Evolutionary conservation across 768 basidiomycete genomes (phyloP), one percentile per base, ranked within the genome.

Genomic region (Fibroporia radiculosa): DNA sequence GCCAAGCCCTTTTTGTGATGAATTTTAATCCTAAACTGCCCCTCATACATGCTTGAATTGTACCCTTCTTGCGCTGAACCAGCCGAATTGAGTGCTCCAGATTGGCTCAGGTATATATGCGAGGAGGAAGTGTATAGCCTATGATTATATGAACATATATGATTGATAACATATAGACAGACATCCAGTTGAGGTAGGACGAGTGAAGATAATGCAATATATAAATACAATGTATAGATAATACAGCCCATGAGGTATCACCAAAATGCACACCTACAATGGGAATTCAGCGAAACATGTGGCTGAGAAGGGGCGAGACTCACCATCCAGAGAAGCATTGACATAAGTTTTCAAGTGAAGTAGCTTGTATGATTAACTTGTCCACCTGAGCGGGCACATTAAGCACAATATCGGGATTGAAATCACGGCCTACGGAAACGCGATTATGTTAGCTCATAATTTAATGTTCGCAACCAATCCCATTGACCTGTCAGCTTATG

Each of bases 291-390:
- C 6, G 4, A 10, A 12, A 1, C 3, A 4, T 18, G 24, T 13
- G 16, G 28, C 10, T 20, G 20, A 5, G 14, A 14, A 13, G 28
- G 5, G 25, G 16, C 19, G 11, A 14, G 10, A 56, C 77, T 42
- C 56, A 84, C 93, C 92, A 95, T 62, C 93, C 93, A 49, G 91
- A 88, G 71, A 95, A 96, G 58, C 91, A 93, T 61, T 95, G 93
- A 62, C 92, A 96, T 2, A 98, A 77, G 62, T 98, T 96, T 63
- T 97, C 93, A 34, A 97, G 63, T 12, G 89, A 84, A 3, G 88
- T 96, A 4, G 96, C 91, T 62, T 98, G 91, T 50, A 82, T 75
- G 50, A 99, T 97, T 42, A 99, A 71, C 61, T 86, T 84, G 58
- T 93, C 89, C 11, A 99, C 96, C 63, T 99, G 96, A 8, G 70